Evolutionary conservation across 495 filamentous ascomycete species (phyloP), one percentile per base, ranked within the genome.

Genomic region (Aspergillus bridgeri): DNA sequence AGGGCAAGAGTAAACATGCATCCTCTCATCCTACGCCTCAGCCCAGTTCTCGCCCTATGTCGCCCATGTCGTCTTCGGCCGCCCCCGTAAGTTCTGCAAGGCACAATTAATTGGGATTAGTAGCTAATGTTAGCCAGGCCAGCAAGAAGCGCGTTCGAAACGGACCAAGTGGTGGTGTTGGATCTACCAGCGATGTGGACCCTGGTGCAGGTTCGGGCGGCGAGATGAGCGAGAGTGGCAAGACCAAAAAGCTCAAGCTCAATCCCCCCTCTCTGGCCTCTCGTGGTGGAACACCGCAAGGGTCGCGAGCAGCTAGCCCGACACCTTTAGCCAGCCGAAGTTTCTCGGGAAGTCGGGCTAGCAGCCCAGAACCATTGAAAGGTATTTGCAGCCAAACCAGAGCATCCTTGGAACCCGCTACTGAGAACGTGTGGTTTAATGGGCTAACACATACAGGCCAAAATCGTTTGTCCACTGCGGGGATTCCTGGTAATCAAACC

Each of bases 171-270:
- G 71, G 70, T 17, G 74, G 72, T 42, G 80, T 80, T 19, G 86
- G 84, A 11, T 89, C 89, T 51, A 86, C 83, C 56, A 94, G 91
- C 61, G 92, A 96, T 55, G 83, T 84, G 24, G 93, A 96, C 61
- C 84, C 78, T 49, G 92, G 84, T 13, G 87, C 81, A 6, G 89
- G 84, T 25, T 80, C 78, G 22, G 79, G 73, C 42, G 78, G 69
- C 11, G 89, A 94, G 69, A 85, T 85, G 70, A 90, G 86, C 29
- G 89, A 93, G 65, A 85, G 82, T 15, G 83, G 76, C 8, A 86
- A 85, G 70, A 83, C 82, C 62, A 86, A 85, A 71, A 90, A 87
- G 65, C 70, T 91, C 60, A 88, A 85, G 70, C 70, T 89, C 42
- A 81, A 77, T 64, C 78, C 77, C 43, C 77, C 73, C 46, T 72